Percentiles rank a stretch among this genome's conserved stretches.
Evolutionary conservation across 768 basidiomycete species (phyloP).

Genomic region (Dentipellis sp.): DNA sequence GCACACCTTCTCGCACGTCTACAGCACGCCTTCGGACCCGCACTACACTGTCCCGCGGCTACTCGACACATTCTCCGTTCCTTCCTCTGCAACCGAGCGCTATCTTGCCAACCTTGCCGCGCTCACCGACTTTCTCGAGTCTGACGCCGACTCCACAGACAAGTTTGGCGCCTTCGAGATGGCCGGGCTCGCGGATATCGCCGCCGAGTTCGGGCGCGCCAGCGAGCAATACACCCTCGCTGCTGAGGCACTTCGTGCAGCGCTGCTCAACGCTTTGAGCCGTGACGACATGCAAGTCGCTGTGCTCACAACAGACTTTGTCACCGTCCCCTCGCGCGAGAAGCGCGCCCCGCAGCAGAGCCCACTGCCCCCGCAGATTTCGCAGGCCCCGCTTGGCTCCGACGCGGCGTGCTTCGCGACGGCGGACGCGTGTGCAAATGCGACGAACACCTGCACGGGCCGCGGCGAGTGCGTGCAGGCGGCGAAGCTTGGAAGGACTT

Average conservation of each 20-base stretch:
- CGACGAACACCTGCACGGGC: constrained; percentile 61
- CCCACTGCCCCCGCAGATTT: constrained; percentile 37
- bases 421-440: constrained; percentile 45
- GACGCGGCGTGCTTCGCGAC: constrained; percentile 55
- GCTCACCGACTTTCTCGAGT: constrained; percentile 43
- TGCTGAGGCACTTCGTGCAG: constrained; percentile 32
- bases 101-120: constrained; percentile 36
- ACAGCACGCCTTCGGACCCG: constrained; percentile 23
- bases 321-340: constrained; percentile 14
- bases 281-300: constrained; percentile 37
- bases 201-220: constrained; percentile 32
- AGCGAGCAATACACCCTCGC: constrained; percentile 50
- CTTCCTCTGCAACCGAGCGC: constrained; percentile 28
- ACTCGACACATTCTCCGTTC: constrained; percentile 32
- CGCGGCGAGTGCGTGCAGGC: constrained; percentile 57
- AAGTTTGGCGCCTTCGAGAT: constrained; percentile 59
- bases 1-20: constrained; percentile 48
- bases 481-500: constrained; percentile 46
- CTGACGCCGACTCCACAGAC: constrained; percentile 29
- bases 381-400: constrained; percentile 43
- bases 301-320: constrained; percentile 30
- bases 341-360: constrained; percentile 28
- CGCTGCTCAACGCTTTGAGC: constrained; percentile 36
- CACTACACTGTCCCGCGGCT: constrained; percentile 22
- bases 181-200: constrained; percentile 38